Base-by-base conservation (phyloP, 2,329 filamentous ascomycete genomes). In the Hypoxylon sp. region DNA sequence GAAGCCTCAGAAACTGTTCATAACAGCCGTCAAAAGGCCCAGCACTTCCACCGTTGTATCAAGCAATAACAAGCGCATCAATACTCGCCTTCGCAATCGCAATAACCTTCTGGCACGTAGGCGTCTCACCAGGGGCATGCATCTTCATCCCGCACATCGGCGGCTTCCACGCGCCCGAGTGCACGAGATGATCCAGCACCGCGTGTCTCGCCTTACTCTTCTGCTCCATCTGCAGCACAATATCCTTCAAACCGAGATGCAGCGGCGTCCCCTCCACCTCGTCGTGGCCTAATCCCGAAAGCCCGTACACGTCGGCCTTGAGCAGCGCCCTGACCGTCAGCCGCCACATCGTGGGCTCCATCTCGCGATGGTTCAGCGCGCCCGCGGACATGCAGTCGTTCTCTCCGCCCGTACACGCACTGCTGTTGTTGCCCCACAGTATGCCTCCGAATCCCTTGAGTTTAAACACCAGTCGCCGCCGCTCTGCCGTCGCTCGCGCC, bases 241-340 rank as follows among this genome's bases (percentile, higher is more conserved):
- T 82, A 56, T 87, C 86, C 71, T 80, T 84, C 3, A 90, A 78
- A 0, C 87, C 87, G 21, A 82, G 77, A 46, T 85, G 83, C 39
- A 76, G 70, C 39, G 70, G 67, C 63, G 16, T 23, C 25, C 7
- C 29, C 25, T n/a, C 65, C 54, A 21, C 72, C 70, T 11, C 74
- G 71, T 47, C 29, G 32, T 9, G 7, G 3, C 39, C 52, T 14
- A 29, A 23, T 9, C 23, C 51, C 32, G 70, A 70, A 27, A 85
- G 72, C 0, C 87, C 87, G 73, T 89, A 88, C 6, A 90, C 82
- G 70, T 90, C 87, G 11, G 85, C 70, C 62, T 82, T 83, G 16
- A 90, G 76, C 60, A 90, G 77, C 1, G 84, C 83, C 12, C 87
- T 81, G 41, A 88, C 81, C 1, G 81, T 81, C 6, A 81, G 78